Evolutionary conservation across 208 protist species (phyloP), one percentile per base, ranked within the genome.

Genomic region (Trichomonas tenax): DNA sequence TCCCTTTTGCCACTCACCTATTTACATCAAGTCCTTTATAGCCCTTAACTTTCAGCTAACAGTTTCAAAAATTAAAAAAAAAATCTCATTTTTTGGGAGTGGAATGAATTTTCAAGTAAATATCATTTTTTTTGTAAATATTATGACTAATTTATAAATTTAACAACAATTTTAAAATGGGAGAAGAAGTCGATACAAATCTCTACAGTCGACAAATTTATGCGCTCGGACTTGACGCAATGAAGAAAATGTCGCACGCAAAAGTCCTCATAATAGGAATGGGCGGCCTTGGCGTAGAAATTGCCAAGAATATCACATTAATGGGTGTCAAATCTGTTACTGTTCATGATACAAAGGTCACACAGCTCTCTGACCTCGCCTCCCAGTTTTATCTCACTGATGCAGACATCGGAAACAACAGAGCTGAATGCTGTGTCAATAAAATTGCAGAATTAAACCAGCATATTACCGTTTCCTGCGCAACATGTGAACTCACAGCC

Each of bases 221-320:
- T 96, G 97, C 98, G 17, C 93, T 99, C 6, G 98, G 98, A 23
- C 95, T 97, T 46, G 98, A 98, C 40, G 98, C 98, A 26, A 98
- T 98, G 98, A 97, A 98, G 96, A 96, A 97, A 38, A 98, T 99
- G 97, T 58, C 95, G 49, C 34, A 49, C 10, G 93, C 81, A n/a
- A 97, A 38, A 84, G 89, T 97, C 0, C 90, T 98, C 8, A 96
- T 98, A n/a, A 46, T 96, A 48, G 97, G 97, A 26, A 63, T 98
- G 15, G 95, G 84, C 40, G 98, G 98, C 82, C 96, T 99, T 31
- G 98, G 98, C 84, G 96, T 98, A 45, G 98, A 99, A 97, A 98
- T 99, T 97, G 98, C 98, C 63, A 99, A 99, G 97, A 99, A 99
- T 96, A 96, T 99, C 40, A 97, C 98, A n/a, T 97, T 99, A 14